Percentiles rank a stretch among this genome's conserved stretches.
These are phyloP conservation scores for Closterium sp. DNA, from an alignment of 139 green algal species.

Conservation along the genomic window DNA sequence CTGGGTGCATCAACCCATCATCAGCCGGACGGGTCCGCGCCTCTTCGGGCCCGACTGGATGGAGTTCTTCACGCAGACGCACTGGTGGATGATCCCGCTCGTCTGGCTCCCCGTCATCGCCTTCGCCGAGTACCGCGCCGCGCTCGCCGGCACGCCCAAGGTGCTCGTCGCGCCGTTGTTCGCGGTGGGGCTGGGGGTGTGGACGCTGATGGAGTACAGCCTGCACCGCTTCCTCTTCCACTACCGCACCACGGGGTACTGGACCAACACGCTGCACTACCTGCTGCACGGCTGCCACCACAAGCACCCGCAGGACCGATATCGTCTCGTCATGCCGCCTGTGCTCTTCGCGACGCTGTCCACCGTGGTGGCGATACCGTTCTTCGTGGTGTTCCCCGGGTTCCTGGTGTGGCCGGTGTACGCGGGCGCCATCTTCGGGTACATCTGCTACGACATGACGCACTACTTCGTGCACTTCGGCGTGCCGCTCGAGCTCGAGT, in stretches of 20 bases:
- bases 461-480: conserved; percentile 73
- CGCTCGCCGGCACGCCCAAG: neutral
- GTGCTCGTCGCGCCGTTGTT: neutral
- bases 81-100: conserved; percentile 82
- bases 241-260: conserved; percentile 42
- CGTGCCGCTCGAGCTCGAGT: conserved; percentile 4
- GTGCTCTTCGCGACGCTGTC: conserved; percentile 59
- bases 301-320: conserved; percentile 84
- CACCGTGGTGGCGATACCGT: neutral
- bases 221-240: conserved; percentile 94
- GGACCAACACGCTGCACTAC: conserved; percentile 84
- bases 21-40: conserved; percentile 52
- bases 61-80: conserved; percentile 63
- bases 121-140: conserved; percentile 21
- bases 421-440: conserved; percentile 78
- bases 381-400: conserved; percentile 15
- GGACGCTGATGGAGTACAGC: conserved; percentile 86
- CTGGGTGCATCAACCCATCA: conserved; percentile 76
- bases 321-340: conserved; percentile 90
- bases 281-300: conserved; percentile 94
- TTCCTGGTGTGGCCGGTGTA: neutral
- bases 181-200: conserved; percentile 52
- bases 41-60: conserved; percentile 72
- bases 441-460: conserved; percentile 85
- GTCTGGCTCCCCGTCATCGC: conserved; percentile 78